These are phyloP conservation scores for Caulochytrium protostelioides DNA, from an alignment of 371 early-diverging fungal species.

Conservation along the genomic window DNA sequence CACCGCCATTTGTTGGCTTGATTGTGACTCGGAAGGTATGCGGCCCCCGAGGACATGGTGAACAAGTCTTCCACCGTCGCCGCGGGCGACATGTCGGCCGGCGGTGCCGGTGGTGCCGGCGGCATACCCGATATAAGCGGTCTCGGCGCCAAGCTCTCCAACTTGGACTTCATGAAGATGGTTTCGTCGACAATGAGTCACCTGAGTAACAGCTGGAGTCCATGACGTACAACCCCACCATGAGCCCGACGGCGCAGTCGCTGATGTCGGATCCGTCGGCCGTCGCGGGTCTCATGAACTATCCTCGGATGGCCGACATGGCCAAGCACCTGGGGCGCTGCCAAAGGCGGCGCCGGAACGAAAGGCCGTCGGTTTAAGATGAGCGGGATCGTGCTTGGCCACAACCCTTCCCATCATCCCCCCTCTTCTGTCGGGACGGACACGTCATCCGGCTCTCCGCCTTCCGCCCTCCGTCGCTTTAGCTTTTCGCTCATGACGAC, in stretches of 20 bases:
- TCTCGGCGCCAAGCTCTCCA: constrained; percentile 38
- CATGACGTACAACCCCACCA: constrained; percentile 71
- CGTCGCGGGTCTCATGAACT: constrained; percentile 14
- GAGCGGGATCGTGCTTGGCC: too few relatives aligned
- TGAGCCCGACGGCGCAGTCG: constrained; percentile 61
- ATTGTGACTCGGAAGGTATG: too few relatives aligned
- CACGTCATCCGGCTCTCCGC: too few relatives aligned
- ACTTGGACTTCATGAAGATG: constrained; percentile 83
- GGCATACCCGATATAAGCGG: constrained; percentile 13
- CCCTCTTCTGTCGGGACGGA: too few relatives aligned
- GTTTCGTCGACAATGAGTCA: constrained; percentile 82
- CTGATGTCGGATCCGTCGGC: constrained; percentile 40
- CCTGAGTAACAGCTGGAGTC: constrained; percentile 55
- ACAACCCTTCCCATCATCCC: too few relatives aligned
- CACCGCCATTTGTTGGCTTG: too few relatives aligned
- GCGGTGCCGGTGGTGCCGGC: constrained; percentile 25
- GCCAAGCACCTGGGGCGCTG: too few relatives aligned
- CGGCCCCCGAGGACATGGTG: constrained; percentile 11
- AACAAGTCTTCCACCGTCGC: constrained; percentile 19
- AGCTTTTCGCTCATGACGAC: too few relatives aligned
- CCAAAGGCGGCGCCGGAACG: too few relatives aligned
- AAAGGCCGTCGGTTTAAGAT: too few relatives aligned
- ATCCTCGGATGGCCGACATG: constrained; percentile 11
- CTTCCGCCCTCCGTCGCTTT: too few relatives aligned
- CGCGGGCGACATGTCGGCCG: constrained; percentile 7